Evolutionary conservation across 192 early-diverging fungal species (phyloP).

Genomic region (Entomortierella parvispora): DNA sequence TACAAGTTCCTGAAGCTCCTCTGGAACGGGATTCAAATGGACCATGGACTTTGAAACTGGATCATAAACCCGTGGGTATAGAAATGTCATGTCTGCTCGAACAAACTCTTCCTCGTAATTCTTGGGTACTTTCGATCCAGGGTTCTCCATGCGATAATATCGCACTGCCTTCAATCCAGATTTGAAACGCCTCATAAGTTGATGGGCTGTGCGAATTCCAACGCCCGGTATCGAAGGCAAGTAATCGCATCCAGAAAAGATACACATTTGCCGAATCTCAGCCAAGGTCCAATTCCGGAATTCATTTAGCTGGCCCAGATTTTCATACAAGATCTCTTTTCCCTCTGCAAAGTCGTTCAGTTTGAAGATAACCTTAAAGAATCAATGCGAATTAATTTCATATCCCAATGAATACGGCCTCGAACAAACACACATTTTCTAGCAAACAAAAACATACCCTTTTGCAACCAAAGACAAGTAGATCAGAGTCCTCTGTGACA

Average conservation of each 20-base stretch:
- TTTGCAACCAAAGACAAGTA: slow-evolving; percentile 93
- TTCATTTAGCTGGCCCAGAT: slow-evolving; percentile 59
- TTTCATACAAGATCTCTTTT: slow-evolving; percentile 67
- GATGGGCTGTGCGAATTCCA: slow-evolving; percentile 84
- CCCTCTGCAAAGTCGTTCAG: slow-evolving; percentile 78
- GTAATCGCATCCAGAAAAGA: slow-evolving; percentile 99
- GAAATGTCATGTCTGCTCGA: slow-evolving; percentile 87
- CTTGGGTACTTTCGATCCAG: slow-evolving; percentile 54
- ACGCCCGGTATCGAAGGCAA: slow-evolving; percentile 84
- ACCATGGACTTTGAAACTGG: slow-evolving; percentile 60
- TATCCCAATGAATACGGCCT: background rate
- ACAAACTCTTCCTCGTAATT: slow-evolving; percentile 78
- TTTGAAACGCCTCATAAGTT: slow-evolving; percentile 59
- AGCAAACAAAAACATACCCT: slow-evolving; percentile 45
- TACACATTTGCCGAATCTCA: slow-evolving; percentile 89
- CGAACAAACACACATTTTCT: background rate
- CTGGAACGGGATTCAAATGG: slow-evolving; percentile 65
- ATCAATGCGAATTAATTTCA: slow-evolving; percentile 4
- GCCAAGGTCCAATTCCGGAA: slow-evolving; percentile 66
- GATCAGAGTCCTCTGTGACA: slow-evolving; percentile 96
- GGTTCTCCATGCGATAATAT: slow-evolving; percentile 23
- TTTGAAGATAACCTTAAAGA: slow-evolving; percentile 78
- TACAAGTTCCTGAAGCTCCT: slow-evolving; percentile 39
- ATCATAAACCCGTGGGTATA: slow-evolving; percentile 92
- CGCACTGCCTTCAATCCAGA: slow-evolving; percentile 49